These are phyloP conservation scores for Babesia bovis DNA, from an alignment of 169 alveolate genomes.

Conservation along the genomic window DNA sequence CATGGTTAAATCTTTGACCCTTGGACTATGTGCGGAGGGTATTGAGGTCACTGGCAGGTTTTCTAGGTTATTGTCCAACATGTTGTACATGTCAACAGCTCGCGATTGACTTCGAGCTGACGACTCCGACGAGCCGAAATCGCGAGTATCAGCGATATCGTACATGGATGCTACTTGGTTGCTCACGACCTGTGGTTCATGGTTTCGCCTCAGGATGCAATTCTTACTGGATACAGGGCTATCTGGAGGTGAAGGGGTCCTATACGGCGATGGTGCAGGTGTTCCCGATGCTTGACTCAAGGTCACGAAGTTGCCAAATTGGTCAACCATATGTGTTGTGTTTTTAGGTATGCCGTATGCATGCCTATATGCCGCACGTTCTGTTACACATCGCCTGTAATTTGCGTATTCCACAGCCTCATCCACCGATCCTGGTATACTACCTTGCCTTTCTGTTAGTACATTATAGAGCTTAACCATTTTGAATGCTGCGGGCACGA, in stretches of 20 bases:
- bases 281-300: slow-evolving; percentile 33
- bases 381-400: slow-evolving; percentile 14
- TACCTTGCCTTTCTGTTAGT: neutral
- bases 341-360: slow-evolving; percentile 7
- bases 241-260: neutral
- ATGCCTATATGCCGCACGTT: slow-evolving; percentile 13
- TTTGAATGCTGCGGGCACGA: slow-evolving; percentile 58
- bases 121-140: neutral
- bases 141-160: slow-evolving; percentile 6
- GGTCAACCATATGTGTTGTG: slow-evolving; percentile 13
- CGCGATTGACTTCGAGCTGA: neutral
- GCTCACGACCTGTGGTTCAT: neutral
- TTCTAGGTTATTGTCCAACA: neutral
- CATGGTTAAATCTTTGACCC: slow-evolving; percentile 22
- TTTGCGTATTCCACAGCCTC: neutral
- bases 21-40: neutral
- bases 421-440: neutral
- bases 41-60: neutral
- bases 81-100: slow-evolving; percentile 22
- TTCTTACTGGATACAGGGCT: neutral
- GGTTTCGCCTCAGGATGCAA: neutral
- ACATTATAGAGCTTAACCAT: slow-evolving; percentile 37
- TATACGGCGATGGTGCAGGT: slow-evolving; percentile 34
- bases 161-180: slow-evolving; percentile 2
- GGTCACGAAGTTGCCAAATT: slow-evolving; percentile 20